Percentiles rank a stretch among this genome's conserved stretches.
Evolutionary conservation across 1,139 yeast species (phyloP).

Genomic region (Taphrina sp.): DNA sequence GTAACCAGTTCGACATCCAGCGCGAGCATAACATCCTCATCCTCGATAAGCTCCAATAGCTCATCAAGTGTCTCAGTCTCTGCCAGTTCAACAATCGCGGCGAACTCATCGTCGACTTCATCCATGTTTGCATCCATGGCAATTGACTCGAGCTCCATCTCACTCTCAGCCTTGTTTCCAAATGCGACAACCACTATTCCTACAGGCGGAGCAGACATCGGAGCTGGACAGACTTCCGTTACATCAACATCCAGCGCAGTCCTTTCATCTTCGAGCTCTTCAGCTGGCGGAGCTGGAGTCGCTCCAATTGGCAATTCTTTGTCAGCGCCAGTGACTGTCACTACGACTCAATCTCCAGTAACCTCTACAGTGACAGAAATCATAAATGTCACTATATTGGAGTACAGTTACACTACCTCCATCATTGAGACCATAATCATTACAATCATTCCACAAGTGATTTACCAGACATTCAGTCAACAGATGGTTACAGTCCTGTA

Average conservation of each 20-base stretch:
- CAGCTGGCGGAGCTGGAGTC: background rate
- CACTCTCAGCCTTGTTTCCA: too few species aligned
- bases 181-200: background rate
- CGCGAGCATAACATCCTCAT: background rate
- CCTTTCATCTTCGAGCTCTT: too few species aligned
- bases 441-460: slow-evolving; percentile 8
- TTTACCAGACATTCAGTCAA: slow-evolving; percentile 13
- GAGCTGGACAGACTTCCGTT: background rate
- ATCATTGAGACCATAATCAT: slow-evolving; percentile 19
- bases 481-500: slow-evolving; percentile 2
- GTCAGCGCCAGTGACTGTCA: background rate
- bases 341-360: background rate
- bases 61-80: background rate
- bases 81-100: background rate
- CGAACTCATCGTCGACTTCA: too few species aligned
- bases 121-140: too few species aligned
- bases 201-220: background rate
- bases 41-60: background rate
- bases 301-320: background rate
- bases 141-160: too few species aligned
- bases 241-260: too few species aligned
- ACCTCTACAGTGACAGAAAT: slow-evolving; percentile 13
- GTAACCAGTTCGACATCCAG: too few species aligned
- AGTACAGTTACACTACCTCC: slow-evolving; percentile 4
- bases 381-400: background rate